These are phyloP conservation scores for Phaeosphaeria sp. DNA, from an alignment of 2,329 filamentous ascomycete genomes.

Conservation along the genomic window DNA sequence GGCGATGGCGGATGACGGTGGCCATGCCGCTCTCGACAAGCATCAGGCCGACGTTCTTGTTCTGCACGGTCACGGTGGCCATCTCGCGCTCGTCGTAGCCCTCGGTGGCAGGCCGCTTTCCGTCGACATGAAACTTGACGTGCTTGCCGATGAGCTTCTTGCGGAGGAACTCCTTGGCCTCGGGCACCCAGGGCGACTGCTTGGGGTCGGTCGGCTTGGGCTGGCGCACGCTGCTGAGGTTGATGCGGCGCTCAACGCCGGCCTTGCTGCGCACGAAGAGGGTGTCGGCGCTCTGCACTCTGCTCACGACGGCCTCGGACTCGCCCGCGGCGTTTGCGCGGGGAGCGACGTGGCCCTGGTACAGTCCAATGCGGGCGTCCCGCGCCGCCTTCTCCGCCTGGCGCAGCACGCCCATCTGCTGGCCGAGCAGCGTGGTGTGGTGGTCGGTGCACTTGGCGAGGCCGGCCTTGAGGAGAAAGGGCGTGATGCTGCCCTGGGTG, in stretches of 20 bases:
- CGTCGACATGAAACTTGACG: slow-evolving; percentile 86
- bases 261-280: slow-evolving; percentile 85
- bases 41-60: slow-evolving; percentile 83
- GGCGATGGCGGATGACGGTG: slow-evolving; percentile 91
- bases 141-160: slow-evolving; percentile 97
- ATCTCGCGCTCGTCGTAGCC: slow-evolving; percentile 96
- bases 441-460: slow-evolving; percentile 93
- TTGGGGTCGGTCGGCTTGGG: slow-evolving; percentile 88
- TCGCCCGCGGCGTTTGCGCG: slow-evolving; percentile 69
- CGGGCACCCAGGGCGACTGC: slow-evolving; percentile 86
- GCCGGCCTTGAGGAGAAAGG: slow-evolving; percentile 86
- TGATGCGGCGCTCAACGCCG: slow-evolving; percentile 87
- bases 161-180: slow-evolving; percentile 94
- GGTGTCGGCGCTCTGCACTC: slow-evolving; percentile 88
- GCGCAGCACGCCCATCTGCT: slow-evolving; percentile 84
- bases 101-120: slow-evolving; percentile 85
- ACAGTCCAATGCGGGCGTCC: slow-evolving; percentile 76
- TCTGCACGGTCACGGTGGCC: slow-evolving; percentile 81
- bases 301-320: slow-evolving; percentile 81
- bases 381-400: slow-evolving; percentile 88
- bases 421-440: slow-evolving; percentile 89
- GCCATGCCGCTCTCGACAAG: slow-evolving; percentile 94
- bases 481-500: slow-evolving; percentile 83
- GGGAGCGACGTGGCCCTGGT: slow-evolving; percentile 76
- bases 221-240: slow-evolving; percentile 89